Evolutionary conservation across 2,329 filamentous ascomycete species (phyloP), one percentile per base, ranked within the genome.

Genomic region (Talaromyces pinophilus): DNA sequence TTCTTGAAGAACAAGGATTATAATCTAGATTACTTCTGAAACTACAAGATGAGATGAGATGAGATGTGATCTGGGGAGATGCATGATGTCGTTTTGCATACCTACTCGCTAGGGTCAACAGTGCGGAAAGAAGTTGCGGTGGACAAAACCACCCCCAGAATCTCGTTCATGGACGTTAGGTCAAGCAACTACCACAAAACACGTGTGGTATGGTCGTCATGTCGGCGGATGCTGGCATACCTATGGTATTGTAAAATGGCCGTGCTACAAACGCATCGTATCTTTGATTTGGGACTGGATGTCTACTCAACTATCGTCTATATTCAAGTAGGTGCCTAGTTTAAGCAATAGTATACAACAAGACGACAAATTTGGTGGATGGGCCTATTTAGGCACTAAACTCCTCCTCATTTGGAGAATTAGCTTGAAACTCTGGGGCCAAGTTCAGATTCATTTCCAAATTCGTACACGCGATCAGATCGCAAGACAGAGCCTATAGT

Each of bases 391-490:
- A 50, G 19, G 22, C 13, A 25, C 19, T 42, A 17, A 42, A 17
- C 15, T 42, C 15, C 15, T 35, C 33, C 33, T 35, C 33, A 35
- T 35, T 35, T 35, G 33, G 33, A 35, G 33, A 13, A 35, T 35
- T 11, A 11, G 10, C 10, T 2, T 3, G 4, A 8, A 22, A 46
- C 7, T n/a, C 3, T 25, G 25, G 25, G 25, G 25, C 25, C 42
- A 17, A 22, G 42, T 22, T 48, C 44, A 10, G 17, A 19, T 19
- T 44, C 19, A 13, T 22, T 19, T 5, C 19, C 44, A 25, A 2
- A 50, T 28, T 50, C 7, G 46, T 50, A 50, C 22, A 50, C 42
- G 50, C 11, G 50, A 33, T 54, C 50, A 54, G 50, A 54, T n/a
- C 50, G 46, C 46, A 50, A 50, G 46, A 25, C 22, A 28, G 46